Evolutionary conservation across 768 basidiomycete genomes (phyloP), one percentile per base, ranked within the genome.

Genomic region (Leccinellum rugosiceps): DNA sequence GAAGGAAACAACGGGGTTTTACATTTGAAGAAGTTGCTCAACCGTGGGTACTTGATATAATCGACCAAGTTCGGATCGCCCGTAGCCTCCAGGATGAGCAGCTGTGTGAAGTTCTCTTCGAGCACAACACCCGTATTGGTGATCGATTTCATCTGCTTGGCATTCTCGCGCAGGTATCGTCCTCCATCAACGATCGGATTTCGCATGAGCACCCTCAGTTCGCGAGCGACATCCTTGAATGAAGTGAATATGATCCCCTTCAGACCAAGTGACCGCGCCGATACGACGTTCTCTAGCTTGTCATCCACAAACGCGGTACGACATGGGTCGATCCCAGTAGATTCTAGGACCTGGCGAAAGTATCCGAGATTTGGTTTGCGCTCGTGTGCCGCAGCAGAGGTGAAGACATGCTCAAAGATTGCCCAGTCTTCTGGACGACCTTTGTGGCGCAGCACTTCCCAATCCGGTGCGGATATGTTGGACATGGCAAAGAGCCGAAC

Each of bases 221-320:
- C 60, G 15, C 46, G 59, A 28, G 57, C 44, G 10, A 66, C 60
- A 6, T 65, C 58, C 3, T 59, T 55, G 34, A 44, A 58, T 4
- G 65, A 65, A 2, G 63, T 59, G 28, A 64, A 65, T 10, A 67
- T 34, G 28, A 65, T 64, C 0, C 65, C 65, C 21, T 58, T 57
- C 31, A 68, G 38, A 11, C 65, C 65, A 35, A 67, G 17, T 4
- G 65, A 68, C 32, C 34, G 59, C 1, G 63, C 63, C 19, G 63
- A 58, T 6, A 66, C 51, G 5, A 66, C 56, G 8, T 66, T 66
- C 54, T 66, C 65, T 47, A 65, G 11, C 52, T 58, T 66, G 25
- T 66, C 65, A 8, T 66, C 65, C n/a, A 66, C 65, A 15, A 68
- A 66, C 3, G 53, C 63, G 10, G 65, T 68, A 1, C 65, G 63